Base-by-base conservation (phyloP, 768 basidiomycete genomes). In the Tephrocybe sp. region DNA sequence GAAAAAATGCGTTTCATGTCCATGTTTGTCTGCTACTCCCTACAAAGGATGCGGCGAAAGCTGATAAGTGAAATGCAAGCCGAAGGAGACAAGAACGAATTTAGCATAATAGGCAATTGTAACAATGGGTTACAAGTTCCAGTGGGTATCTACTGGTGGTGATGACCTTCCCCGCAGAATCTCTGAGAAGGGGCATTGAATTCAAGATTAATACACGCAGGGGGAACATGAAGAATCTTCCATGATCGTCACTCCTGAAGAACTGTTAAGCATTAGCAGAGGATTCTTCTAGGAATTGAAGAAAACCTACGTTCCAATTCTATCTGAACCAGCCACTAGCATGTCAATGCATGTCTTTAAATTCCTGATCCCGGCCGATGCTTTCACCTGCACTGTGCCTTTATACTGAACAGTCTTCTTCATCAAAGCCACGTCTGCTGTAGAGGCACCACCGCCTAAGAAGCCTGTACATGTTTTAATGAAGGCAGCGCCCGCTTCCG, bases 391-490 rank as follows among this genome's bases (percentile, higher is more conserved):
- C 8, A 78, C 73, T 4, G 51, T 66, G 11, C 57, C 61, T 50
- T 68, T 71, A 47, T 70, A 69, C 7, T 59, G 62, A 13, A 78
- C 76, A 0, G 70, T 61, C 45, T 60, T 67, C 46, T 66, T 71
- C 74, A 79, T 75, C 39, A 78, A 57, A 6, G 56, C 56, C 0
- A 79, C 76, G 57, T 81, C 78, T 23, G 69, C 68, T 36, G 62
- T 63, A 1, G 71, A 72, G 1, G 79, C 78, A 0, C 70, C 76
- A 23, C 78, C 77, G 5, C 75, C 70, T 4, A 65, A 69, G 50
- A 80, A 81, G 2, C 78, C 78, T 0, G 78, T 81, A 43, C 71
- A 77, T 0, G 78, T 81, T 62, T 80, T 79, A n/a, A 81, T 77
- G 48, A 76, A 80, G 0, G 67, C 62, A 0, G 77, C 79, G 5